These are phyloP conservation scores for Trichoderma sp. DNA, from an alignment of 2,329 filamentous ascomycete genomes.

Conservation along the genomic window DNA sequence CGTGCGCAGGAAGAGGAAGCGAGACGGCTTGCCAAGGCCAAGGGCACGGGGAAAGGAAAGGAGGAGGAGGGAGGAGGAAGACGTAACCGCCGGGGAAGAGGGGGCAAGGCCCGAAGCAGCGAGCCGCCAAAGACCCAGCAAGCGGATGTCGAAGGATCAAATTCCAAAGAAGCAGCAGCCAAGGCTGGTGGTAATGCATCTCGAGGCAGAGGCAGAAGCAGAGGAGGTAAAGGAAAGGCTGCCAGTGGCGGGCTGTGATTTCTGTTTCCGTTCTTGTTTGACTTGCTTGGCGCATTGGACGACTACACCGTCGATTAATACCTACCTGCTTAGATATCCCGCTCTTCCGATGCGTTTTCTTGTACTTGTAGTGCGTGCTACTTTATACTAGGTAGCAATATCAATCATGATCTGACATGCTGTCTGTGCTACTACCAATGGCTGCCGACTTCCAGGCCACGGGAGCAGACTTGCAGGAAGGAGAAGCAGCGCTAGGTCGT, in stretches of 20 bases:
- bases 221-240: constrained; percentile 26
- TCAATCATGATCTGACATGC: constrained; percentile 8
- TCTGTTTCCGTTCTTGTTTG: constrained; percentile 2
- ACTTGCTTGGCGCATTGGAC: neutral
- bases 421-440: neutral
- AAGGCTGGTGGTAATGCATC: constrained; percentile 20
- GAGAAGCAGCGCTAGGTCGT: neutral
- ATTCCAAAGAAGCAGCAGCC: constrained; percentile 21
- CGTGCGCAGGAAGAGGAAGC: constrained; percentile 68
- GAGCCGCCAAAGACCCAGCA: constrained; percentile 31
- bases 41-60: constrained; percentile 50
- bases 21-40: constrained; percentile 45
- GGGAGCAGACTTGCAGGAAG: neutral
- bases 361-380: neutral
- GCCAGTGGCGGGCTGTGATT: constrained; percentile 16
- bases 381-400: neutral
- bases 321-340: neutral
- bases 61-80: constrained; percentile 37
- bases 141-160: constrained; percentile 29
- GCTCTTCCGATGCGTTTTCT: neutral
- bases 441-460: neutral
- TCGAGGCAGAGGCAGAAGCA: constrained; percentile 29
- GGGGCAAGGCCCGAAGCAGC: constrained; percentile 37
- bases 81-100: constrained; percentile 37
- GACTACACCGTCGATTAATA: neutral